Conservation (phyloP, 2,329 filamentous ascomycete genomes). For the Pseudogymnoascus sp. region DNA sequence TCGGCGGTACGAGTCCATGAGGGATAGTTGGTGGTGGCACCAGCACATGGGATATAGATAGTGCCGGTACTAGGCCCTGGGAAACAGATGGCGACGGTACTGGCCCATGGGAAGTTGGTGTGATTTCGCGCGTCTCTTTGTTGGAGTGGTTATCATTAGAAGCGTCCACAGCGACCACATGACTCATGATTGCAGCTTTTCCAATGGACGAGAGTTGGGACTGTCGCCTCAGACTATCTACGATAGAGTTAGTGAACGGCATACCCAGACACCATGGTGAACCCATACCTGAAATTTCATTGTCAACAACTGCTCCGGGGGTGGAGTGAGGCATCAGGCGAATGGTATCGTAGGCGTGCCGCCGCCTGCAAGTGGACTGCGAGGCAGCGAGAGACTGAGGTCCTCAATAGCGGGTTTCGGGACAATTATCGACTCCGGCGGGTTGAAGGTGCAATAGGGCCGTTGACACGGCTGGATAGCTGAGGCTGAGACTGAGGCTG, state of each 20-base stretch:
- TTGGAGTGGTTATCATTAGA: constrained; percentile 22
- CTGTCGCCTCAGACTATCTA: not conserved
- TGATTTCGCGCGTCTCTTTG: constrained; percentile 12
- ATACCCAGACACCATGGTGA: not conserved
- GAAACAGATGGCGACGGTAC: not conserved
- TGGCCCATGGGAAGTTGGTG: constrained; percentile 14
- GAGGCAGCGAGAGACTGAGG: constrained; percentile 2
- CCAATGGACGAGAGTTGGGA: constrained; percentile 3
- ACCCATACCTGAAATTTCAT: not conserved
- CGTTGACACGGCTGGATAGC: not conserved
- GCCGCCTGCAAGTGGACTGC: constrained; percentile 5
- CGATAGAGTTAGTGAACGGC: not conserved
- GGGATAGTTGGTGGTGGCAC: not conserved
- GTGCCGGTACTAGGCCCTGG: constrained; percentile 10
- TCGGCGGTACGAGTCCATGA: constrained; percentile 11
- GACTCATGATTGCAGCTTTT: constrained; percentile 13
- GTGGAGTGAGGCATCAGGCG: constrained; percentile 3
- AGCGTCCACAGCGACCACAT: constrained; percentile 25
- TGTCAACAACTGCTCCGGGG: constrained; percentile 1
- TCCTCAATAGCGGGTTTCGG: constrained; percentile 8
- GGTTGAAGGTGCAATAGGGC: not conserved
- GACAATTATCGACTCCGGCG: not conserved
- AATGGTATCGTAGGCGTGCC: not conserved
- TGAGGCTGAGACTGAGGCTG: constrained; percentile 2
- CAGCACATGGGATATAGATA: constrained; percentile 11